Evolutionary conservation across 2,329 filamentous ascomycete genomes (phyloP), one percentile per base, ranked within the genome.

Genomic region (Aspergillus sp.): DNA sequence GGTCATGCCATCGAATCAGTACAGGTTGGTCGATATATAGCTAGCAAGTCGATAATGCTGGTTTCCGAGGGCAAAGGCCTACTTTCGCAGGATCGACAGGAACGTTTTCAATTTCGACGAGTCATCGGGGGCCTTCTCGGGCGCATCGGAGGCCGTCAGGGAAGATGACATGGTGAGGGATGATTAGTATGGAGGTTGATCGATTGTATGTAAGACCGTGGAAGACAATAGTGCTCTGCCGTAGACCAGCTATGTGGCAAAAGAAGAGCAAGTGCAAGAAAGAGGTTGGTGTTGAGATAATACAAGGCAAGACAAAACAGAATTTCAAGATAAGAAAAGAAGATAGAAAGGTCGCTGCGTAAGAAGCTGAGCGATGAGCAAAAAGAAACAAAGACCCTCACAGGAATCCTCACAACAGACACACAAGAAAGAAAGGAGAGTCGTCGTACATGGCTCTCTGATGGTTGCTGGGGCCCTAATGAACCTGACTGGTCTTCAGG

Each of bases 21-120:
- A 46, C 27, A 34, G n/a, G 26, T 19, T 7, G 9, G n/a, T 10
- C 19, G 34, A 36, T 7, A 7, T 19, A 26, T 19, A 26, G 11
- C 19, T 13, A 40, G 7, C 34, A 36, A 26, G 28, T 38, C 38
- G 26, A 33, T 31, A 37, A 42, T 33, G 31, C 9, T 27, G 29
- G 26, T 10, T 32, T 6, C 40, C 12, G 27, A 42, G n/a, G 33
- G 27, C 26, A 13, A 29, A 29, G 6, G 40, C 82, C 72, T 77
- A 95, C 89, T 87, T 95, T 70, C 85, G 85, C 61, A 97, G 71
- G 55, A 96, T 95, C 42, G 83, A 81, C 49, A 96, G 68, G 61
- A 97, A 95, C 1, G 88, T 94, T 70, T 83, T 86, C 60, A 97
- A 74, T 76, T 95, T 95, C 53, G 87, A 91, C 53, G 81, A 83